A percentile compares a stretch with the other conserved stretches of the same genome.
phyloP scores from a whole-genome alignment of 23 red algal genomes.

The Agarophyton chilense region DNA sequence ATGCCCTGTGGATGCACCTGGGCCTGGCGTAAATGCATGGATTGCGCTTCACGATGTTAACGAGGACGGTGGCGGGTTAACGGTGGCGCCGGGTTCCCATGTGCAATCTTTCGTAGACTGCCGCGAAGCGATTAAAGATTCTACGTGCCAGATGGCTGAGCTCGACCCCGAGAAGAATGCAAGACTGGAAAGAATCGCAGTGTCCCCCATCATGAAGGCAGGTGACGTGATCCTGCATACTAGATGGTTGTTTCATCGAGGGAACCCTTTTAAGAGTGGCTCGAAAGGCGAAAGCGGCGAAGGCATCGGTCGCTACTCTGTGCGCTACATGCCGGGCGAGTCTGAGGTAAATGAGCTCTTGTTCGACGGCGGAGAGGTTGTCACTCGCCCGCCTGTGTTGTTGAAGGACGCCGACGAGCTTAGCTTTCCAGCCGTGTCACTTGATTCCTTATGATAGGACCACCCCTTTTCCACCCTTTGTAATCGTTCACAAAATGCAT shows the following conservation, averaged over 20 bases:
- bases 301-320: constrained; percentile 19
- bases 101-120: not conserved
- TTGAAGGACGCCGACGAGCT: not conserved
- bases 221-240: constrained; percentile 28
- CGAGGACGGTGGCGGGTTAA: constrained; percentile 20
- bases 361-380: not conserved
- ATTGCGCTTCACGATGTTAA: constrained; percentile 34
- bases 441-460: too few species aligned
- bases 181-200: not conserved
- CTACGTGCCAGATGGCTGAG: not conserved
- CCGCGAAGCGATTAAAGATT: constrained; percentile 11
- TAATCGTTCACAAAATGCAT: too few species aligned
- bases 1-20: not conserved
- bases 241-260: constrained; percentile 22
- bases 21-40: constrained; percentile 34
- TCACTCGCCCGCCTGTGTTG: not conserved
- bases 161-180: constrained; percentile 4
- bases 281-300: not conserved
- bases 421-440: not conserved
- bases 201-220: not conserved
- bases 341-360: not conserved
- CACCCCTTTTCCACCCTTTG: too few species aligned
- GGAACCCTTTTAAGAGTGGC: not conserved
- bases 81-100: not conserved
- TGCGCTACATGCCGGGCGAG: constrained; percentile 23